Evolutionary conservation across 106 monocot genomes (phyloP), one percentile per base, ranked within the genome.

Genomic region (Platanthera zijinensis): DNA sequence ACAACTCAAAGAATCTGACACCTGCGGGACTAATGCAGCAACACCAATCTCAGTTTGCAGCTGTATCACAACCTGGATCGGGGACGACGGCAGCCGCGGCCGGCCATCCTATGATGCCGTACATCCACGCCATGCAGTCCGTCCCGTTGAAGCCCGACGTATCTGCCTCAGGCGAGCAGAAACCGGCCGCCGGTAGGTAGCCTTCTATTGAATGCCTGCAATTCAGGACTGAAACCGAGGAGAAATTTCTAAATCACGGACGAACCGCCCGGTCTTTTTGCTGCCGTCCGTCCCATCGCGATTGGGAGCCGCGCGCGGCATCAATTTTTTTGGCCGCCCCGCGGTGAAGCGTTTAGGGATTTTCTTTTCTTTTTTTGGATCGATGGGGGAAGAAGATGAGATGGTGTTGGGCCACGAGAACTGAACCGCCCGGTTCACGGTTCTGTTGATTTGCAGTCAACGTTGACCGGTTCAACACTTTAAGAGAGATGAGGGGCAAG

Each of bases 91-190:
- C 32, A 0, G 67, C 67, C 1, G 11, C 67, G 1, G 47, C 70
- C 10, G 39, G 8, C 2, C 48, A 14, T 7, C 50, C 72, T 46
- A n/a, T 21, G 3, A 50, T 72, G 45, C 61, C n/a, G 0, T 72
- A 72, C 49, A 72, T 72, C 49, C 51, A 51, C 21, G 22, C 72
- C 3, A 70, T 70, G 70, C 70, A 70, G 8, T 48, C 70, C 48
- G 70, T 70, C 48, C 70, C 70, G 0, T 70, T 70, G 70, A 70
- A 70, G 70, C 51, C 72, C 51, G 70, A 47, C 48, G 70, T 70
- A 66, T 70, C 70, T 2, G 6, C 72, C 5, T n/a, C 72, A 0
- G 50, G 50, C 9, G 72, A 72, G 5, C 72, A 72, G 51, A 72
- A 72, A 22, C 72, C 72, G 17, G 72, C 72, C 0, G 50, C 50